Evolutionary conservation across 306 rosid genomes (phyloP), one percentile per base, ranked within the genome.

Genomic region (Senna tora): DNA sequence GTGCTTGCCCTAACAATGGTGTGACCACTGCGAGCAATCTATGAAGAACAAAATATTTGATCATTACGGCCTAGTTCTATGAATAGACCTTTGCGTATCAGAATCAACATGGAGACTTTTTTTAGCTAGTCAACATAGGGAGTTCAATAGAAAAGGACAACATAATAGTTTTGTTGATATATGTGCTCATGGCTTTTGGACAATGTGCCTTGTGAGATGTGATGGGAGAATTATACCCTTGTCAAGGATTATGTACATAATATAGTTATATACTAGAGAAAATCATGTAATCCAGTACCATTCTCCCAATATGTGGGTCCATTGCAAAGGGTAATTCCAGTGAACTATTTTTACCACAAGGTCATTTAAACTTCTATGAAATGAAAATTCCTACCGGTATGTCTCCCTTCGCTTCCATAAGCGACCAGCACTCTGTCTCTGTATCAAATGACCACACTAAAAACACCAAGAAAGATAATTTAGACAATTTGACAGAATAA

Each of bases 11-110:
- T 82, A 51, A 94, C 95, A 59, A 91, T 84, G 57, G 93, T 83
- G 81, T 94, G 99, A 64, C 99, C 97, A 79, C 90, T 85, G 64
- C 99, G 97, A 83, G 92, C 88, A 73, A 80, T 85, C 99, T 91
- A 83, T 75, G 72, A 68, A 61, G 75, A 68, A 65, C 60, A 72
- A 51, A 75, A 73, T 74, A 17, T 58, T 71, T 69, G 49, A 50
- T 68, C 39, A 75, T 66, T 32, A 67, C 50, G 9, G 47, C 79
- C 49, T 61, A 56, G 33, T 39, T 54, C 14, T 52, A 62, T 32
- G 57, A 33, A 62, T 5, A 13, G 15, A n/a, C 43, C 43, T 9
- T 28, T 1, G 17, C 20, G 16, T 1, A 10, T 6, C 58, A 46
- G n/a, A 17, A 60, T 34, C 21, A 61, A 61, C 1, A 25, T 25